Evolutionary conservation across 2,329 filamentous ascomycete genomes (phyloP), one percentile per base, ranked within the genome.

Genomic region (Huntiella moniliformis): DNA sequence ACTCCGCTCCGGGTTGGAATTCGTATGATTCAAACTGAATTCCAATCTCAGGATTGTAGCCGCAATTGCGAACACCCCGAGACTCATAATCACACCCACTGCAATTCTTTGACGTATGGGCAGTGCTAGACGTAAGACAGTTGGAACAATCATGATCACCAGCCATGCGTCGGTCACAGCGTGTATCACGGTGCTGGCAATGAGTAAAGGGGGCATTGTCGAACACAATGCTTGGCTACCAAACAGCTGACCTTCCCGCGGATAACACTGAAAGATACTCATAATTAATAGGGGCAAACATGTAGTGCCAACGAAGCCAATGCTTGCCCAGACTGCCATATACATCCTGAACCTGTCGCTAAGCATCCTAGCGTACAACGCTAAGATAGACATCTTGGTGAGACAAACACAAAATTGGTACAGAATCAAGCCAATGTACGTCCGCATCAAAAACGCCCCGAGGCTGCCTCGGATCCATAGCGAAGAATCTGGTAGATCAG

Each of bases 151-250:
- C 4, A 71, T 53, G 2, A 56, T 44, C 42, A 70, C 58, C 7
- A 72, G 59, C 52, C 60, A 60, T 32, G 62, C 48, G 51, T 71
- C 69, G 18, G 67, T 60, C 2, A 57, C 57, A n/a, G 68, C 66
- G 50, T 68, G 67, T 40, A 70, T 59, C 1, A 56, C 59, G 1
- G 66, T 63, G 32, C 62, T 64, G 16, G 60, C 54, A 54, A 66
- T 66, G 31, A 63, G 60, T 11, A 68, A 58, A 17, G 61, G 59
- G 2, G 50, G 22, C 16, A 42, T 16, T 10, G n/a, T 13, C 15
- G 16, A 42, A 17, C 22, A 34, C 17, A 42, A 34, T 15, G 34
- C 34, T 16, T 16, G 13, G 3, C 13, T 11, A 12, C 13, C 40
- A 34, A 42, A 42, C 12, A 42, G 15, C 13, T 34, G 28, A 15